Evolutionary conservation across 2,329 filamentous ascomycete species (phyloP), one percentile per base, ranked within the genome.

Genomic region (Fusarium burgessii): DNA sequence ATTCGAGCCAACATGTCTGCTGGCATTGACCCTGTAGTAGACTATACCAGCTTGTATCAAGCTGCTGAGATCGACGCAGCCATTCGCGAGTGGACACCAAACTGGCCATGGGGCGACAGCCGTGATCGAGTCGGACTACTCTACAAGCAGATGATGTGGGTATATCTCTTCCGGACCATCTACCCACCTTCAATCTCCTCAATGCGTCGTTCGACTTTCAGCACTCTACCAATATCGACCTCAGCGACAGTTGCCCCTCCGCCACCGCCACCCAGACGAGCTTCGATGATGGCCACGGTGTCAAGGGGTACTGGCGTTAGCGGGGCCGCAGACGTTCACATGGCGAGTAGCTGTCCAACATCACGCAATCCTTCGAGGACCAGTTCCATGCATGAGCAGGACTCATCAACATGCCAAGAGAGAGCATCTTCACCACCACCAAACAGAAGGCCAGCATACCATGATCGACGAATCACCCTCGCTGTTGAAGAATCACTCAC

Each of bases 51-150:
- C 14, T 83, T 96, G 13, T 91, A 90, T 74, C 88, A 89, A 47
- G 93, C 93, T 0, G 90, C 92, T 9, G 89, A 91, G 56, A 94
- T 97, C 74, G 92, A 97, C 72, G 87, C 87, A 17, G 90, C 88
- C 8, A 91, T 97, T 56, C 87, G 90, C 9, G 86, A 88, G 17
- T 97, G 94, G 94, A 86, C 87, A 27, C 93, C 93, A 5, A 78
- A 81, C 11, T 90, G 88, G 86, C 85, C 87, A 0, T 77, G 80
- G 0, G 87, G 87, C 2, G 89, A 91, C 70, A 86, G 84, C 71
- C 85, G 89, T 20, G 83, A 88, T 54, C 81, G 84, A 2, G 88
- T 89, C 2, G 86, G 84, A 3, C 79, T 89, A 8, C 82, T 91
- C 0, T 91, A 91, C 78, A 88, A 89, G 77, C 88, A 90, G 75